Conservation (phyloP, 768 basidiomycete genomes). For the Lentinula guzmanii region DNA sequence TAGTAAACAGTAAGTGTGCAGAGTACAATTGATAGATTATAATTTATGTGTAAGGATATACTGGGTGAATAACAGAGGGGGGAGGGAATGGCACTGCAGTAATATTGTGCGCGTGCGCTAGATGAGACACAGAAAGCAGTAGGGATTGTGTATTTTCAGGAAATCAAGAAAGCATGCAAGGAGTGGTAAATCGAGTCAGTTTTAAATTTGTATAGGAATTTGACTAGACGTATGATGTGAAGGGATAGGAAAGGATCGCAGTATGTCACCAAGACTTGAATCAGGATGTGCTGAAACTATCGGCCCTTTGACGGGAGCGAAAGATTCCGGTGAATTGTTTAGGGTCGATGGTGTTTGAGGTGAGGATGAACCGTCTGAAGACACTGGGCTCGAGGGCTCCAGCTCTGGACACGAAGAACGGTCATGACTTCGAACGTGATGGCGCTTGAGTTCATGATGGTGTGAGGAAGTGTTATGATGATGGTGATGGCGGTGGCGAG, state of each 20-base stretch:
- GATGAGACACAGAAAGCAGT: background rate
- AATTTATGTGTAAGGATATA: background rate
- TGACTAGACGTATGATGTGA: conserved; percentile 12
- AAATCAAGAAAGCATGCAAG: background rate
- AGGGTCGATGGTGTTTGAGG: conserved; percentile 2
- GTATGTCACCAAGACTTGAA: background rate
- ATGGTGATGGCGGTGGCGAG: background rate
- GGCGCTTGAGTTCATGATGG: background rate
- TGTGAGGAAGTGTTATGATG: background rate
- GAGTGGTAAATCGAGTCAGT: background rate
- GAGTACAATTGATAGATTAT: background rate
- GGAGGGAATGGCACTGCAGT: background rate
- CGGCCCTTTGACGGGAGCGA: background rate
- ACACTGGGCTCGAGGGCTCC: conserved; percentile 3
- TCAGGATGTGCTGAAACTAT: background rate
- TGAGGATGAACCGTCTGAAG: background rate
- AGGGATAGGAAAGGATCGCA: conserved; percentile 2
- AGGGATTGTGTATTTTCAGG: background rate
- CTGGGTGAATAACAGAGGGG: background rate
- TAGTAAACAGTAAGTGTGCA: background rate
- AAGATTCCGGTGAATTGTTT: background rate
- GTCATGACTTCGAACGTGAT: background rate
- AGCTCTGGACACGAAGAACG: conserved; percentile 1
- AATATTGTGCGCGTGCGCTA: background rate
- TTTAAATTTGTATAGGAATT: conserved; percentile 9